A percentile compares a stretch with the other conserved stretches of the same genome.
Evolutionary conservation across 164 flowering plant genomes (phyloP).

Genomic region (Chimonanthus praecox): DNA sequence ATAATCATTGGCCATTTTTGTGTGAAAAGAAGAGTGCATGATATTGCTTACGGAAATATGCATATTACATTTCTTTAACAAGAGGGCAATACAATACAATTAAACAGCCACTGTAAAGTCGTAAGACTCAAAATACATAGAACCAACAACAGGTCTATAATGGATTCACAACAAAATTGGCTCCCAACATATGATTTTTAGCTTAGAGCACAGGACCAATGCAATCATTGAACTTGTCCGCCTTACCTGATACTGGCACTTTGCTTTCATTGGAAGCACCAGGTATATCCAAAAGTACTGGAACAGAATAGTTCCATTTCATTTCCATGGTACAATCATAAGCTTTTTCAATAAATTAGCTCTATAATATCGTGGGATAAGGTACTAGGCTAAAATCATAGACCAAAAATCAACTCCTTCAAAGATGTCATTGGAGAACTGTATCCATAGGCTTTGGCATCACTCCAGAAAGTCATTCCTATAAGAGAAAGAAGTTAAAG

Average conservation of each 20-base stretch:
- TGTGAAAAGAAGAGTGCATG: no score
- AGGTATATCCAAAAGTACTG: no score
- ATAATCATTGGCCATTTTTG: no score
- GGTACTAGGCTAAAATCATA: slow-evolving; percentile 10
- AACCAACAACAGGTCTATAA: no score
- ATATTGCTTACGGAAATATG: no score
- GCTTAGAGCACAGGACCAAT: neutral
- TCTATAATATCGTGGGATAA: no score
- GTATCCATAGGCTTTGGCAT: slow-evolving; percentile 58
- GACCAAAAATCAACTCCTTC: slow-evolving; percentile 47
- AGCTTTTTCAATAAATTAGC: neutral
- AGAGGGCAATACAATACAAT: neutral
- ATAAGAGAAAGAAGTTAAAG: slow-evolving; percentile 13
- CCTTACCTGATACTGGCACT: neutral
- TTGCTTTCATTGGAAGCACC: neutral
- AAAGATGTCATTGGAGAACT: slow-evolving; percentile 57
- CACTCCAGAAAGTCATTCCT: slow-evolving; percentile 80
- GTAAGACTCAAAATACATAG: neutral
- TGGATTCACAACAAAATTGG: neutral
- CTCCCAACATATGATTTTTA: neutral
- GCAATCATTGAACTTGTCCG: neutral
- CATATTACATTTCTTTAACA: no score
- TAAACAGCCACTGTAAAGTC: neutral
- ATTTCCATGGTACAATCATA: neutral
- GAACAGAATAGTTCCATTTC: neutral